These are phyloP conservation scores for Colletotrichum shisoi DNA, from an alignment of 2,329 filamentous ascomycete species.

Conservation along the genomic window DNA sequence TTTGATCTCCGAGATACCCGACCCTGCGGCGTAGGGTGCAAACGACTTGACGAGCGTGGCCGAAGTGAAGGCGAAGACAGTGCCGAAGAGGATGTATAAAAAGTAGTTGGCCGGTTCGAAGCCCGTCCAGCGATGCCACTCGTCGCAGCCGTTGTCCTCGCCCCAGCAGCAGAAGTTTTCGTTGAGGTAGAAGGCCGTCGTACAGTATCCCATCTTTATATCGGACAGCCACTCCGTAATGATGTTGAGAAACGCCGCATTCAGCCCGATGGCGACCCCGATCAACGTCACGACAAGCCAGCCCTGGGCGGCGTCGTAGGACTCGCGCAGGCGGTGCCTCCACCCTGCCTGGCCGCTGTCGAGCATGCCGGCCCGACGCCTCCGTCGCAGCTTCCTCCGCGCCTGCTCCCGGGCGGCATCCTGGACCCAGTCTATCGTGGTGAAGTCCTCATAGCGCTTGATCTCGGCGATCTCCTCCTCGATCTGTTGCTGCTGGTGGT, in stretches of 20 bases:
- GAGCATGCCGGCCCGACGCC: conserved; percentile 75
- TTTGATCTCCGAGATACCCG: conserved; percentile 98
- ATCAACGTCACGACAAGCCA: conserved; percentile 98
- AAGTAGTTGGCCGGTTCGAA: conserved; percentile 83
- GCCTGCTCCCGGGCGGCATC: conserved; percentile 91
- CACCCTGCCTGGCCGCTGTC: conserved; percentile 75
- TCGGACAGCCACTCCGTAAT: conserved; percentile 96
- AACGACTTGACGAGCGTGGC: conserved; percentile 88
- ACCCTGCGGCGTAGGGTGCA: conserved; percentile 94
- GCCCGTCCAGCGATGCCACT: conserved; percentile 90
- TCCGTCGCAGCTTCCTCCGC: conserved; percentile 77
- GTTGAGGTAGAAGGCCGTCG: conserved; percentile 94
- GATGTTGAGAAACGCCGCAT: conserved; percentile 92
- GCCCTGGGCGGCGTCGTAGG: conserved; percentile 94
- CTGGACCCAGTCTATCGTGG: conserved; percentile 98
- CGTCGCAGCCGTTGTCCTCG: conserved; percentile 83
- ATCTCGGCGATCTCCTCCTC: conserved; percentile 97
- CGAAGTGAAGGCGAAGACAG: conserved; percentile 80
- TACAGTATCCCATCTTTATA: conserved; percentile 95
- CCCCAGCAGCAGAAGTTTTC: conserved; percentile 99
- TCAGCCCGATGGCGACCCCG: conserved; percentile 88
- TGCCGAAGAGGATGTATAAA: conserved; percentile 86
- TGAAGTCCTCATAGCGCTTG: conserved; percentile 98
- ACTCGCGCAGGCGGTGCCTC: conserved; percentile 81
- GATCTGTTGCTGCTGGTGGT: conserved; percentile 68